Conservation (phyloP, 75 land plant species). For the Gnetum montanum region DNA sequence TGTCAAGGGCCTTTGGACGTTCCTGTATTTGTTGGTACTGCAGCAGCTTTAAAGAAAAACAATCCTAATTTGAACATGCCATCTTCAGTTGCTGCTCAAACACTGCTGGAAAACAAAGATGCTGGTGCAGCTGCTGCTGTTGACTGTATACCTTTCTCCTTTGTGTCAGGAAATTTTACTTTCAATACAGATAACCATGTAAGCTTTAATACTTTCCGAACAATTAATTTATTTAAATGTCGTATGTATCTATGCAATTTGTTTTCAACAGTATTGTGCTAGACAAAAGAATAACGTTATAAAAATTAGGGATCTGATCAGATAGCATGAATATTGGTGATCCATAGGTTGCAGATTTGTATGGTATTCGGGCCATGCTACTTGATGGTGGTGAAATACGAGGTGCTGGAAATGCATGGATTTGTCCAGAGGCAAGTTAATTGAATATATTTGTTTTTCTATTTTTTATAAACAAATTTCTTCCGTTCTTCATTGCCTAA, state of each 20-base stretch:
- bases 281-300: no score
- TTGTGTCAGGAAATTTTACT: constrained; percentile 85
- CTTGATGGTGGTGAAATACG: constrained; percentile 98
- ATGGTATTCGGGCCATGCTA: constrained; percentile 86
- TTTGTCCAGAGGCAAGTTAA: constrained; percentile 83
- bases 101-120: constrained; percentile 42
- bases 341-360: constrained; percentile 75
- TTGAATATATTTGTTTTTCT: background rate
- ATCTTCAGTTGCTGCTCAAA: constrained; percentile 57
- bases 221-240: no score
- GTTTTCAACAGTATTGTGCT: background rate
- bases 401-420: constrained; percentile 97
- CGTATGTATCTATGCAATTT: background rate
- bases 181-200: constrained; percentile 90
- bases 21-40: constrained; percentile 90
- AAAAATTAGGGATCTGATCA: no score
- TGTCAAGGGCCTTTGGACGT: constrained; percentile 96
- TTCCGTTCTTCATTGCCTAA: background rate
- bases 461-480: background rate
- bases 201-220: constrained; percentile 41
- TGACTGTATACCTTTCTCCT: constrained; percentile 80
- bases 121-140: constrained; percentile 93
- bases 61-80: constrained; percentile 19
- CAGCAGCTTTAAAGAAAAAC: constrained; percentile 60
- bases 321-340: background rate